phyloP scores from a whole-genome alignment of 2,329 filamentous ascomycete species.

The Sporothrix pseudoabietina region DNA sequence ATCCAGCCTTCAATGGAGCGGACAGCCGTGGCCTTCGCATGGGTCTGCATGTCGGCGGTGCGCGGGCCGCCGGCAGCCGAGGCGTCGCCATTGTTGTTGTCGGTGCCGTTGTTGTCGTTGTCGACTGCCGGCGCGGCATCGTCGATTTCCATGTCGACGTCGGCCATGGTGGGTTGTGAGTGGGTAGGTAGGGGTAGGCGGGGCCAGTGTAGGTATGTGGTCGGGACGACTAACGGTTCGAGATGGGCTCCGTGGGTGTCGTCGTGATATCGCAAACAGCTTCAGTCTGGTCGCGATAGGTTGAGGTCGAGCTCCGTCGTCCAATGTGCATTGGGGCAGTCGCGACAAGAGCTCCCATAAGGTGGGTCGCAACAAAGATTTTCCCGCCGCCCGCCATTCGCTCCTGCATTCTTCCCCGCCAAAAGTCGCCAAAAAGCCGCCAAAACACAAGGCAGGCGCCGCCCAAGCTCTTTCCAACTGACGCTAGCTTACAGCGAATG shows the following conservation, averaged over 20 bases:
- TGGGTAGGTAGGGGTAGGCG: not conserved
- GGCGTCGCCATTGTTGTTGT: not conserved
- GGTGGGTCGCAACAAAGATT: conserved; percentile 31
- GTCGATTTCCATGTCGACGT: conserved; percentile 46
- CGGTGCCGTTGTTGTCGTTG: conserved; percentile 40
- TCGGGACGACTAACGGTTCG: too few species aligned
- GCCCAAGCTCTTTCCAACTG: not conserved
- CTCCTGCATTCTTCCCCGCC: conserved; percentile 3
- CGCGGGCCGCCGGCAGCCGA: conserved; percentile 24
- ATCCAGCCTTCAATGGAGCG: conserved; percentile 91
- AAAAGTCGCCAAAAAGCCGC: not conserved
- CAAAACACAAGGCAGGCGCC: not conserved
- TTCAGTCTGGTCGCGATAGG: not conserved
- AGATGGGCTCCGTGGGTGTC: too few species aligned
- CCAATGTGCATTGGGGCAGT: not conserved
- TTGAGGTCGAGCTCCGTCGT: not conserved
- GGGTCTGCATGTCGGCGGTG: conserved; percentile 66
- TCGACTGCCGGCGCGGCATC: conserved; percentile 17
- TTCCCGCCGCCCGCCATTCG: conserved; percentile 28
- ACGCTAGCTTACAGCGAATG: not conserved
- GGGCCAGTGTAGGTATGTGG: too few species aligned
- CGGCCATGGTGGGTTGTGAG: conserved; percentile 33
- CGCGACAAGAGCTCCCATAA: not conserved
- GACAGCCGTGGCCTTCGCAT: conserved; percentile 74
- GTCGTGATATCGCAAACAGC: not conserved